A percentile compares a stretch with the other conserved stretches of the same genome.
phyloP scores from a whole-genome alignment of 805 yeast genomes.

The Barnettozyma populi region DNA sequence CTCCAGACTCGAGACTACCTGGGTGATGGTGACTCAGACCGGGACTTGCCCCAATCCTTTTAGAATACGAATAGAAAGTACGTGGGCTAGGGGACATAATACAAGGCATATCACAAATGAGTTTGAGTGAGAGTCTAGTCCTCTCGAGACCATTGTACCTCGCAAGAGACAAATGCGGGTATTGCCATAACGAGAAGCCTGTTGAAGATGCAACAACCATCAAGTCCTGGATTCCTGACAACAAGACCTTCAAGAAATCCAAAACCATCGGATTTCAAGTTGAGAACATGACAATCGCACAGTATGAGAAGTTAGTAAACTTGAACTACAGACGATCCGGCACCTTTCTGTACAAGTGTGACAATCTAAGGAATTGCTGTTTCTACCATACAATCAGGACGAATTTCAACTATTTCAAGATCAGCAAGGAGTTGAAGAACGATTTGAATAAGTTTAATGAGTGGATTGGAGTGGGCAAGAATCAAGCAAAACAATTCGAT shows the following conservation, averaged over 20 bases:
- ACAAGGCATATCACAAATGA: not conserved
- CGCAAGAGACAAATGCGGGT: slow-evolving; percentile 56
- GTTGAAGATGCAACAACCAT: slow-evolving; percentile 31
- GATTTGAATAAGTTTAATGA: slow-evolving; percentile 52
- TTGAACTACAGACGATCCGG: slow-evolving; percentile 82
- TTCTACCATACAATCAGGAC: slow-evolving; percentile 75
- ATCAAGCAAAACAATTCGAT: slow-evolving; percentile 22
- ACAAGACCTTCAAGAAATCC: slow-evolving; percentile 10
- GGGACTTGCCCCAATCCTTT: too few species aligned
- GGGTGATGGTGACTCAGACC: too few species aligned
- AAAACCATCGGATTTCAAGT: slow-evolving; percentile 36
- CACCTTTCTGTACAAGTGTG: slow-evolving; percentile 56
- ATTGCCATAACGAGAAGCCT: slow-evolving; percentile 45
- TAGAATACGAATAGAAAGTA: not conserved
- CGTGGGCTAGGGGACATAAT: not conserved
- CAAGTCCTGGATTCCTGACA: slow-evolving; percentile 28
- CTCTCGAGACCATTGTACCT: slow-evolving; percentile 42
- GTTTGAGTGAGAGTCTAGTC: slow-evolving; percentile 22
- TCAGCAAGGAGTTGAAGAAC: slow-evolving; percentile 63
- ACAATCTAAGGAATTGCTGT: slow-evolving; percentile 69
- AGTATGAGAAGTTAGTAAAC: slow-evolving; percentile 63
- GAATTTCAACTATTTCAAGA: slow-evolving; percentile 35
- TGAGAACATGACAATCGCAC: slow-evolving; percentile 40
- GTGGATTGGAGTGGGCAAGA: slow-evolving; percentile 8
- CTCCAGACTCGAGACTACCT: too few species aligned